Percentiles rank a stretch among this genome's conserved stretches.
Conservation (phyloP, 2,329 filamentous ascomycete species). For the Tolypocladium ophioglossoides region DNA sequence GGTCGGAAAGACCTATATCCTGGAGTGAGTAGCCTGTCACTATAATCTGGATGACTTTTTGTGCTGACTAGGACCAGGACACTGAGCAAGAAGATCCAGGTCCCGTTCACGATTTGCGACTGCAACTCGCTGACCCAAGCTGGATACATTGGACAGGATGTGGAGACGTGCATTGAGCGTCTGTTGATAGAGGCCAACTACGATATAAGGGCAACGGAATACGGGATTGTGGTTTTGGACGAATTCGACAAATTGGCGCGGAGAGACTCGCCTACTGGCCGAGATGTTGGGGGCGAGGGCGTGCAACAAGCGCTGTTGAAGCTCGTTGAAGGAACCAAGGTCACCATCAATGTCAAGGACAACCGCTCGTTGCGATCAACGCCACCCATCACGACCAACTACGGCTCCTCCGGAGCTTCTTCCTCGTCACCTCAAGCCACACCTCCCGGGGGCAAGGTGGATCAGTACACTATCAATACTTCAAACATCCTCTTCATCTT, state of each 20-base stretch:
- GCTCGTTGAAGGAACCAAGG: conserved; percentile 89
- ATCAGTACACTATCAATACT: conserved; percentile 71
- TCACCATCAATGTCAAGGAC: conserved; percentile 83
- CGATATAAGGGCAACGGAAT: conserved; percentile 72
- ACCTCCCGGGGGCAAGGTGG: conserved; percentile 40
- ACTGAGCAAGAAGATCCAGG: conserved; percentile 81
- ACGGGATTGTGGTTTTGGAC: conserved; percentile 90
- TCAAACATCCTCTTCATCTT: conserved; percentile 97
- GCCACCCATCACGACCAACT: conserved; percentile 42
- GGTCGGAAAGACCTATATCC: conserved; percentile 92
- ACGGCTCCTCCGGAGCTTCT: conserved; percentile 31
- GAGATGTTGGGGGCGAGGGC: conserved; percentile 91
- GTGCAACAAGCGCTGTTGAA: conserved; percentile 94
- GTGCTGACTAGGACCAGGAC: conserved; percentile 48
- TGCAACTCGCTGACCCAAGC: conserved; percentile 95
- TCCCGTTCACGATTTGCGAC: conserved; percentile 91
- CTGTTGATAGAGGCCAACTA: conserved; percentile 86
- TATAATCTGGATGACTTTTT: background rate
- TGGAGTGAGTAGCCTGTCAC: conserved; percentile 41
- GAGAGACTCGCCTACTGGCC: conserved; percentile 75
- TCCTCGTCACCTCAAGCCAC: conserved; percentile 33
- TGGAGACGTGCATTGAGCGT: conserved; percentile 89
- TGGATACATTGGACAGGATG: conserved; percentile 95
- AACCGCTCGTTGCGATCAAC: conserved; percentile 49
- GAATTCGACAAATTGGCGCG: conserved; percentile 97